Percentiles rank a stretch among this genome's conserved stretches.
These are phyloP conservation scores for Takakia lepidozioides DNA, from an alignment of 225 moss, liverwort and hornwort genomes.

Conservation along the genomic window DNA sequence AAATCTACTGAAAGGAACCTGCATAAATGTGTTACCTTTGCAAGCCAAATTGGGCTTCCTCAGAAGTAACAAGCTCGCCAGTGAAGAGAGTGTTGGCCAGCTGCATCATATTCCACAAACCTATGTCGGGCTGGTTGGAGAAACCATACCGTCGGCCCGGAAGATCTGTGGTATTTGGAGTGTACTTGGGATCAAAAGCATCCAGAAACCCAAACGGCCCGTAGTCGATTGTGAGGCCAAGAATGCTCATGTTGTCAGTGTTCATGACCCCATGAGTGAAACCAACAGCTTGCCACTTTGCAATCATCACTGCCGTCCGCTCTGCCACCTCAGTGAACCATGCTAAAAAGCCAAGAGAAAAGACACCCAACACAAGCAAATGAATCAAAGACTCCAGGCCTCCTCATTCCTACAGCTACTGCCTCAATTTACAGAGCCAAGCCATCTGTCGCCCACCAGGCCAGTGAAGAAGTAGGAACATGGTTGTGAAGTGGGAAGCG, in stretches of 20 bases:
- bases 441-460: no score
- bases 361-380: no score
- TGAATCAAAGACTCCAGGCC: no score
- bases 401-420: no score
- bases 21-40: slow-evolving; percentile 54
- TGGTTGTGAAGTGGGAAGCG: no score
- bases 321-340: slow-evolving; percentile 95
- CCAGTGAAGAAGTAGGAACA: no score
- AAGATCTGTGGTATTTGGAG: slow-evolving; percentile 95
- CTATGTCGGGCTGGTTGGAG: slow-evolving; percentile 94
- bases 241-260: slow-evolving; percentile 97
- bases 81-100: slow-evolving; percentile 84
- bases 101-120: slow-evolving; percentile 95
- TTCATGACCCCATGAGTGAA: slow-evolving; percentile 99
- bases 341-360: slow-evolving; percentile 52
- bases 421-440: no score
- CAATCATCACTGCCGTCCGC: slow-evolving; percentile 71
- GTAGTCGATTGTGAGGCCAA: slow-evolving; percentile 90
- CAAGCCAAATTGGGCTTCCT: slow-evolving; percentile 85
- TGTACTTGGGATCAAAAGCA: slow-evolving; percentile 95
- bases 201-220: slow-evolving; percentile 97
- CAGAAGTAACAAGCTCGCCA: slow-evolving; percentile 78
- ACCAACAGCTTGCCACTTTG: slow-evolving; percentile 98
- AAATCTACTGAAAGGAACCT: neutral
- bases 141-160: slow-evolving; percentile 94